Evolutionary conservation across 306 rosid species (phyloP), one percentile per base, ranked within the genome.

Genomic region (Acmispon strigosus): DNA sequence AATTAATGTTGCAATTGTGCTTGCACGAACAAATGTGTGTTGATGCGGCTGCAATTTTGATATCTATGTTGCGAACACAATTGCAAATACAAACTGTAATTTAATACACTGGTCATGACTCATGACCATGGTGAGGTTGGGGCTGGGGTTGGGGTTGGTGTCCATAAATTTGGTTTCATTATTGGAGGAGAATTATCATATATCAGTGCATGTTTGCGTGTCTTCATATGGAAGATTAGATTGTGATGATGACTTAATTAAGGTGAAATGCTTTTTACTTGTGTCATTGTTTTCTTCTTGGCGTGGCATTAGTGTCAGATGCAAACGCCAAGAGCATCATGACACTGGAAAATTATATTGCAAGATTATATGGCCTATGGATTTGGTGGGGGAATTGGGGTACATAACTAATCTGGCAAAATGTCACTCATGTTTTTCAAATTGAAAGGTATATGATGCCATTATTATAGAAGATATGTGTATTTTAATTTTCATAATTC

Each of bases 141-240:
- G 57, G 5, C 3, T 27, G 34, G 52, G 66, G 52, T 3, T 42
- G 72, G 58, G 32, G 60, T 66, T 59, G 43, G 62, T 73, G 55
- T 62, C 72, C 10, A 59, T 69, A 66, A 49, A 82, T 57, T 59
- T 66, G 77, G 24, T 45, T 58, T 72, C 69, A 78, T 82, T 70
- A 62, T 78, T 59, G 69, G 62, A 53, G 69, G 47, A 61, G 45
- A 74, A 63, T 47, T 15, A 32, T 48, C 32, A 54, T 42, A 66
- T 66, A 49, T 60, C n/a, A n/a, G 66, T 73, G 80, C 78, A 69
- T 84, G 84, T 74, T 69, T 77, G 84, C 19, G 82, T 80, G 80
- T 64, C 83, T 80, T 84, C 1, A 56, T 49, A 73, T 52, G 78
- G 63, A 84, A 84, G 78, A 80, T 76, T 69, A 76, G 72, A 49